phyloP scores from a whole-genome alignment of 192 early-diverging fungal species.

The Umbelopsis isabellina region DNA sequence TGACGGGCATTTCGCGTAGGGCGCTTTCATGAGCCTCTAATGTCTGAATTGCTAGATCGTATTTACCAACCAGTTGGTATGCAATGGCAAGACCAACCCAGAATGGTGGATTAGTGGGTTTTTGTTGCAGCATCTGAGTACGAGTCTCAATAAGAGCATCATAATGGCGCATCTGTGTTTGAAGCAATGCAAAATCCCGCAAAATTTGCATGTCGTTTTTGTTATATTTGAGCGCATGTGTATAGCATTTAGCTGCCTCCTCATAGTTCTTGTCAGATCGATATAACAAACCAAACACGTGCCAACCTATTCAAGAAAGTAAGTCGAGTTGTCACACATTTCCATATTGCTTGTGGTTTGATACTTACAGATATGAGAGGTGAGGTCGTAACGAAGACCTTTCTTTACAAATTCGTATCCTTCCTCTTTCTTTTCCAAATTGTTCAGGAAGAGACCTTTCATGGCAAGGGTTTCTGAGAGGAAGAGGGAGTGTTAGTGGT shows the following conservation, averaged over 20 bases:
- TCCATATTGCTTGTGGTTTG: background rate
- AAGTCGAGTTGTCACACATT: background rate
- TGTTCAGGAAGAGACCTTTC: conserved; percentile 91
- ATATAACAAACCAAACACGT: conserved; percentile 92
- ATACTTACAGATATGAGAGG: conserved; percentile 82
- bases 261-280: conserved; percentile 91
- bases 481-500: background rate
- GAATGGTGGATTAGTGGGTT: conserved; percentile 69
- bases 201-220: conserved; percentile 92
- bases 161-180: conserved; percentile 87
- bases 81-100: conserved; percentile 89
- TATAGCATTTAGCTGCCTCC: conserved; percentile 91
- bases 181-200: conserved; percentile 84
- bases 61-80: conserved; percentile 79
- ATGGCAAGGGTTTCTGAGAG: conserved; percentile 86
- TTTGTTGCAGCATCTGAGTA: conserved; percentile 66
- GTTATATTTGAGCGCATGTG: conserved; percentile 73
- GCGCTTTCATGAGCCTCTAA: conserved; percentile 71
- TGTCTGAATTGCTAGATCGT: conserved; percentile 75
- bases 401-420: conserved; percentile 85
- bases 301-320: conserved; percentile 74
- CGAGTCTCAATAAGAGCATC: conserved; percentile 79
- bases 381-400: conserved; percentile 79
- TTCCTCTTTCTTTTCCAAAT: conserved; percentile 92
- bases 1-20: conserved; percentile 39